Evolutionary conservation across 2,329 filamentous ascomycete species (phyloP).

Genomic region (Tolypocladium paradoxum): DNA sequence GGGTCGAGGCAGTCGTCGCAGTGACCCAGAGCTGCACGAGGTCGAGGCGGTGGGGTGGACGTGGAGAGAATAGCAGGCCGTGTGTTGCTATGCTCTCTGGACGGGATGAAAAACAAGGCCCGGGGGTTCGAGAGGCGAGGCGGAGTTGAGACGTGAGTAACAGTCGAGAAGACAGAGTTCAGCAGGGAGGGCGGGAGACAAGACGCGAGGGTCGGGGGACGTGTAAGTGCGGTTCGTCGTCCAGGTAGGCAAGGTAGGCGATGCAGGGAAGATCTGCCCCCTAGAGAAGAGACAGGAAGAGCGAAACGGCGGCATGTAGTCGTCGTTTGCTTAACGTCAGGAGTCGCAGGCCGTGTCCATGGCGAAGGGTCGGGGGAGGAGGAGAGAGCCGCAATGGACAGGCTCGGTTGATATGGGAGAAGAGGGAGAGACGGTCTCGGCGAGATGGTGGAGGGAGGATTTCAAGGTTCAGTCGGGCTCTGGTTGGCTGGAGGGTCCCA

Average conservation of each 20-base stretch:
- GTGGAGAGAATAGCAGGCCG: neutral
- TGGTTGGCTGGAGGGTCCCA: constrained; percentile 10
- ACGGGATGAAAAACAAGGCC: neutral
- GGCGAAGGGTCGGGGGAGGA: constrained; percentile 9
- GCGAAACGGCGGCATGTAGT: constrained; percentile 5
- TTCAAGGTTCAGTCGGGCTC: constrained; percentile 10
- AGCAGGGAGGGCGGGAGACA: neutral
- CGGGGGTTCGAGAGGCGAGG: neutral
- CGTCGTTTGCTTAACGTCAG: constrained; percentile 2
- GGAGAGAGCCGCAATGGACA: constrained; percentile 5
- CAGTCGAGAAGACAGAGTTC: neutral
- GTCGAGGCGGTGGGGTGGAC: neutral
- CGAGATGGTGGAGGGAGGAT: constrained; percentile 10
- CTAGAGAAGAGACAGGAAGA: neutral
- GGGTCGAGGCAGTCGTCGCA: constrained; percentile 1
- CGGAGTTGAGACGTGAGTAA: neutral
- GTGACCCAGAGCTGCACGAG: constrained; percentile 5
- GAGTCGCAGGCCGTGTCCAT: constrained; percentile 12
- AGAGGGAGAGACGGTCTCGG: constrained; percentile 12
- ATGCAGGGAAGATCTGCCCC: constrained; percentile 1
- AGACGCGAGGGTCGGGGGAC: neutral
- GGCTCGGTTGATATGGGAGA: constrained; percentile 10
- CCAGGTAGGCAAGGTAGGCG: neutral
- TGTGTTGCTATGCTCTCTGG: neutral
- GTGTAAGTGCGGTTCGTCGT: constrained; percentile 1